Percentiles rank a stretch among this genome's conserved stretches.
phyloP scores from a whole-genome alignment of 257 asterid genomes.

The Gentiana macrophylla region DNA sequence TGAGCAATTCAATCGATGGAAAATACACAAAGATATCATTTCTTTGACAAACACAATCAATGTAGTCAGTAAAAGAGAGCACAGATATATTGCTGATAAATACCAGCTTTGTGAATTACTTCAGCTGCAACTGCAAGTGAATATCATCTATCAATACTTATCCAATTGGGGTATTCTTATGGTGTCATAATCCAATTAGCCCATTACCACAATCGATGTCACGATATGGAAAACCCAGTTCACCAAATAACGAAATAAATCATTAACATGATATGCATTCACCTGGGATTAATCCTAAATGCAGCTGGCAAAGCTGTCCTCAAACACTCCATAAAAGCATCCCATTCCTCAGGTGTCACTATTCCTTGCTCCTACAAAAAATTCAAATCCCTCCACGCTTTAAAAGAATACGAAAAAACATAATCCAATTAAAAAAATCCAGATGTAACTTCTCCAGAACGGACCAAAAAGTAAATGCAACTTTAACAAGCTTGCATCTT shows the following conservation, averaged over 20 bases:
- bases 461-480: background rate
- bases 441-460: background rate
- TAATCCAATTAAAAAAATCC: background rate
- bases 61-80: too few relatives aligned
- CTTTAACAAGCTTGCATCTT: background rate
- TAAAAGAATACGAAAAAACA: background rate
- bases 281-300: constrained; percentile 93
- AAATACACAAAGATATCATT: background rate
- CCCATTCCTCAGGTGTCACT: constrained; percentile 79
- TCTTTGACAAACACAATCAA: too few relatives aligned
- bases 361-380: constrained; percentile 63
- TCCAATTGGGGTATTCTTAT: too few relatives aligned
- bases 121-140: too few relatives aligned
- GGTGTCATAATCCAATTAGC: background rate
- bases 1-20: background rate
- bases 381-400: background rate
- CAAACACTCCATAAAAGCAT: constrained; percentile 46
- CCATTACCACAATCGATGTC: background rate
- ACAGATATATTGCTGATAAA: too few relatives aligned
- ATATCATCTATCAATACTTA: too few relatives aligned
- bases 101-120: too few relatives aligned
- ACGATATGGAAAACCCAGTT: background rate
- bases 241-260: background rate
- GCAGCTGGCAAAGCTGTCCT: constrained; percentile 83
- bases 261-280: background rate